These are phyloP conservation scores for Trypanosoma vivax DNA, from an alignment of 208 protist genomes.

Conservation along the genomic window DNA sequence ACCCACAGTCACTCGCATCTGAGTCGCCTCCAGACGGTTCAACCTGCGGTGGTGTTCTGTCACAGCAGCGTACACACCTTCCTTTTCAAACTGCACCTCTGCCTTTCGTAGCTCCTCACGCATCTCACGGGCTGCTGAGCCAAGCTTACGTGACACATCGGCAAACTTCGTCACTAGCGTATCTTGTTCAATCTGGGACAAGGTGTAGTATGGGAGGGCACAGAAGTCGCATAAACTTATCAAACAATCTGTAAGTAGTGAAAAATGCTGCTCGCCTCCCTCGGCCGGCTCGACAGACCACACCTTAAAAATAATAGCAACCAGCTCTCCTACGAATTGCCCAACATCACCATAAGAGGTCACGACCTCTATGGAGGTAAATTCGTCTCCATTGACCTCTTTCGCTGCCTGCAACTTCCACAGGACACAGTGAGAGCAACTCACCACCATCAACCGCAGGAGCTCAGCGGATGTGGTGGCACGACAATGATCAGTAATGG, in stretches of 20 bases:
- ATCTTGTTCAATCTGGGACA: constrained; percentile 62
- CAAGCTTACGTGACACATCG: constrained; percentile 31
- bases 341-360: neutral
- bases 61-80: constrained; percentile 17
- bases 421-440: constrained; percentile 41
- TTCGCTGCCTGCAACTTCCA: constrained; percentile 33
- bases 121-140: constrained; percentile 15
- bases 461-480: constrained; percentile 16
- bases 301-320: constrained; percentile 14
- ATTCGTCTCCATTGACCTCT: no score
- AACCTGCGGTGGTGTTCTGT: constrained; percentile 27
- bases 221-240: constrained; percentile 59
- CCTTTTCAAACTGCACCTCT: constrained; percentile 16
- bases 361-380: neutral
- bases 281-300: constrained; percentile 6
- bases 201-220: constrained; percentile 34
- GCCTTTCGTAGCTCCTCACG: constrained; percentile 43
- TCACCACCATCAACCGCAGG: constrained; percentile 29
- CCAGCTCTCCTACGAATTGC: constrained; percentile 22
- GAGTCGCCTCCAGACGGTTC: constrained; percentile 43
- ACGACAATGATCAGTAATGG: constrained; percentile 12
- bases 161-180: constrained; percentile 37
- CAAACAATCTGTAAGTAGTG: constrained; percentile 26
- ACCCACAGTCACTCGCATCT: constrained; percentile 51
- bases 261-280: constrained; percentile 1